phyloP scores from a whole-genome alignment of 176 grass and related monocot genomes.

The Oropetium thomaeum region DNA sequence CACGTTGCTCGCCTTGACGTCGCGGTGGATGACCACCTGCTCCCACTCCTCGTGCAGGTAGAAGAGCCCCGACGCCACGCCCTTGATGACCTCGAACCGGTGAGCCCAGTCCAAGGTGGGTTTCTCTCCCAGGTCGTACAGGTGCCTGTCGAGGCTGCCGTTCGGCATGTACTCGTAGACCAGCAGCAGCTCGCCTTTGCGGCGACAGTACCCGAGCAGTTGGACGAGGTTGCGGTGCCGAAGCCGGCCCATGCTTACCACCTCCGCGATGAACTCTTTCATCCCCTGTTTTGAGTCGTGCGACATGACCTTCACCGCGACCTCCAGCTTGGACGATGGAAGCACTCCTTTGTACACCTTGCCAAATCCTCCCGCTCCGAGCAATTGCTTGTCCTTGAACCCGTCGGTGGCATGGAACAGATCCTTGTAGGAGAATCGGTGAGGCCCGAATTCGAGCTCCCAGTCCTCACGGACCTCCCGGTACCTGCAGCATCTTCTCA shows the following conservation, averaged over 20 bases:
- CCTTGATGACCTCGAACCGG: constrained; percentile 14
- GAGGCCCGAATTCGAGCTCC: too few species aligned
- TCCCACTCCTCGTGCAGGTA: constrained; percentile 40
- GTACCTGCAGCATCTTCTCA: too few species aligned
- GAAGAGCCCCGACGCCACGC: not conserved
- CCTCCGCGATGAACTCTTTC: constrained; percentile 28
- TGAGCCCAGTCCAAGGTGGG: not conserved
- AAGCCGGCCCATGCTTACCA: constrained; percentile 26
- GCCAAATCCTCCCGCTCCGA: constrained; percentile 28
- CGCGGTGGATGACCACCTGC: constrained; percentile 8
- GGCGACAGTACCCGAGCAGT: constrained; percentile 14
- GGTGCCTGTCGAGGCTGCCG: constrained; percentile 35
- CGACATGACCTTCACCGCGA: constrained; percentile 24
- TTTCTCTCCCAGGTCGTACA: not conserved
- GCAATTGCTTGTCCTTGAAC: not conserved
- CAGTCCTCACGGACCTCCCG: too few species aligned
- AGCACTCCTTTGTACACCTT: constrained; percentile 29
- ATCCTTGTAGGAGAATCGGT: too few species aligned
- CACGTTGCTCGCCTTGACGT: constrained; percentile 31
- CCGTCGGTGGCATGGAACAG: too few species aligned
- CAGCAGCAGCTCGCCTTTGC: constrained; percentile 31
- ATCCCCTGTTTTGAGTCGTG: constrained; percentile 22
- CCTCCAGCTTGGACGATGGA: not conserved
- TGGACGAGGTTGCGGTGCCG: constrained; percentile 27
- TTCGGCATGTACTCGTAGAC: constrained; percentile 36